Conservation (phyloP, 1,284 basidiomycete species). For the Xerocomus minutiporus region DNA sequence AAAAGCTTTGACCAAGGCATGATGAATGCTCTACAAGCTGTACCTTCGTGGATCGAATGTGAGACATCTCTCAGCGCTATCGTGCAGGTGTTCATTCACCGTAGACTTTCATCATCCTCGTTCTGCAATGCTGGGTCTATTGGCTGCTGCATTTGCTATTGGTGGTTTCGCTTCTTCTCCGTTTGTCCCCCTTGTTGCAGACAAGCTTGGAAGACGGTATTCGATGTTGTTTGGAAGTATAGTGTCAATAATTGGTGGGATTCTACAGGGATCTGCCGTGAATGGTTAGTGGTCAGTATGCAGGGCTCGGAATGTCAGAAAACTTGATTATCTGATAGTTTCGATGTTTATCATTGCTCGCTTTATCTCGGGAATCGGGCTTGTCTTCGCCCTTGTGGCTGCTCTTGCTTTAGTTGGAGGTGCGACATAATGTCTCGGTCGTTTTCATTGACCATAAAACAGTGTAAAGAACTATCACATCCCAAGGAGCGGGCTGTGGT, state of each 20-base stretch:
- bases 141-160: constrained; percentile 15
- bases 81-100: not conserved
- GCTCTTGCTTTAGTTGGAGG: constrained; percentile 18
- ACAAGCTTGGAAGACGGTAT: constrained; percentile 17
- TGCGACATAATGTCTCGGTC: not conserved
- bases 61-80: not conserved
- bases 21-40: constrained; percentile 2
- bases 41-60: constrained; percentile 5
- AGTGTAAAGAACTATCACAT: constrained; percentile 20
- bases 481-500: constrained; percentile 21
- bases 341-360: constrained; percentile 18
- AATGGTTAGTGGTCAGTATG: constrained; percentile 10
- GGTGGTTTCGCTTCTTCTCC: constrained; percentile 15
- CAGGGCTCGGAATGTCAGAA: too few species aligned
- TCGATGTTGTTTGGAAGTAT: constrained; percentile 17
- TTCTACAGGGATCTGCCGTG: constrained; percentile 17
- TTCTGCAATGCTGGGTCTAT: constrained; percentile 17
- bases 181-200: constrained; percentile 10
- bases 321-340: constrained; percentile 2
- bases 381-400: constrained; percentile 12
- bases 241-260: constrained; percentile 11
- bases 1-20: constrained; percentile 2
- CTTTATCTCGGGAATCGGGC: constrained; percentile 16
- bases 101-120: constrained; percentile 13
- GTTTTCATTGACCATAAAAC: not conserved